These are phyloP conservation scores for Nemania serpens DNA, from an alignment of 2,329 filamentous ascomycete genomes.

Conservation along the genomic window DNA sequence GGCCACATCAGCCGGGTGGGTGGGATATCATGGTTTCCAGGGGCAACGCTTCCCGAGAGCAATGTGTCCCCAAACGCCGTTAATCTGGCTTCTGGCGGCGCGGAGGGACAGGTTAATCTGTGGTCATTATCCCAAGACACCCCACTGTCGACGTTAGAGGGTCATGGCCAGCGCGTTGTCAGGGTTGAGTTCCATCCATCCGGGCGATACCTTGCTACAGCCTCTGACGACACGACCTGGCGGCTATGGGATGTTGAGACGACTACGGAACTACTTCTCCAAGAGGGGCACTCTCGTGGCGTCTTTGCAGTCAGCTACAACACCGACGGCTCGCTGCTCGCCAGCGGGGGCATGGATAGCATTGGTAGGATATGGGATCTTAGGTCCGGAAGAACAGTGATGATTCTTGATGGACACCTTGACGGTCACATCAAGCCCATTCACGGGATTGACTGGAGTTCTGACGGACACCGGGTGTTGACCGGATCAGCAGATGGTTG, in stretches of 20 bases:
- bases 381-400: slow-evolving; percentile 87
- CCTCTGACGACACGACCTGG: slow-evolving; percentile 96
- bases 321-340: slow-evolving; percentile 84
- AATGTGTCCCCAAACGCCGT: slow-evolving; percentile 73
- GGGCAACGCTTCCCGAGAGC: slow-evolving; percentile 72
- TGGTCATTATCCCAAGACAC: slow-evolving; percentile 90
- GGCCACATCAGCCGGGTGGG: slow-evolving; percentile 90
- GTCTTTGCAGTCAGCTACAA: slow-evolving; percentile 93
- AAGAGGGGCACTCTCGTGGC: slow-evolving; percentile 93
- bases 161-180: slow-evolving; percentile 86
- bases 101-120: slow-evolving; percentile 83
- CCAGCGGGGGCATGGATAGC: slow-evolving; percentile 91
- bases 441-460: slow-evolving; percentile 88
- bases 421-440: slow-evolving; percentile 87
- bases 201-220: slow-evolving; percentile 85
- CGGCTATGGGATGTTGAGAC: slow-evolving; percentile 88
- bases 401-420: slow-evolving; percentile 89
- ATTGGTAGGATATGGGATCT: slow-evolving; percentile 96
- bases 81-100: slow-evolving; percentile 89
- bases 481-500: slow-evolving; percentile 92
- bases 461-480: slow-evolving; percentile 90
- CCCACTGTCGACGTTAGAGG: slow-evolving; percentile 78
- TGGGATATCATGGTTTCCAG: slow-evolving; percentile 88
- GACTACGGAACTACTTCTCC: slow-evolving; percentile 79
- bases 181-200: slow-evolving; percentile 94